A percentile compares a stretch with the other conserved stretches of the same genome.
Evolutionary conservation across 768 basidiomycete genomes (phyloP).

Genomic region (Tubosaeta sp.): DNA sequence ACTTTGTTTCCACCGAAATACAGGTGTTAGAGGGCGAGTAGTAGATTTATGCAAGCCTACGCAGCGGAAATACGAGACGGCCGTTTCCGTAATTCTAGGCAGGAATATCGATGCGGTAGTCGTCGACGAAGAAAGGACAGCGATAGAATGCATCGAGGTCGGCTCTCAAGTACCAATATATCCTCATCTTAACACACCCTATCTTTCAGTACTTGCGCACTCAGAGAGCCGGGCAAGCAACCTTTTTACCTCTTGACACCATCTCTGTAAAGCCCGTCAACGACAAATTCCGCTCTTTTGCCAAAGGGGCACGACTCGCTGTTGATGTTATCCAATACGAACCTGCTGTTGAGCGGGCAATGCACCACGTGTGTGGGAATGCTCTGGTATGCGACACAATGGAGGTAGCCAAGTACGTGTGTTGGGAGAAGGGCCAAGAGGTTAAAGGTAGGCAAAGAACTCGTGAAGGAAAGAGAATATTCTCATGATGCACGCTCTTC

Average conservation of each 20-base stretch:
- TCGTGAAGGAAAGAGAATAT: not conserved
- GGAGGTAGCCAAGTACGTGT: constrained; percentile 86
- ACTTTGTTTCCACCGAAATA: not conserved
- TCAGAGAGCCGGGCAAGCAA: constrained; percentile 92
- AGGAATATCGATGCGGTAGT: constrained; percentile 94
- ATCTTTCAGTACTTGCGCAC: constrained; percentile 82
- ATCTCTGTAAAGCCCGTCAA: constrained; percentile 92
- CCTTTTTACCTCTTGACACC: constrained; percentile 97
- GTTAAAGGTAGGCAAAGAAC: constrained; percentile 87
- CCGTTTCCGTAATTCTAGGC: constrained; percentile 88
- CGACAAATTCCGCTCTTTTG: constrained; percentile 91
- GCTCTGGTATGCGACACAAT: constrained; percentile 93
- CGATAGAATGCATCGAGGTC: constrained; percentile 96
- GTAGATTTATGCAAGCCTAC: constrained; percentile 95
- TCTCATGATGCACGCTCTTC: not conserved
- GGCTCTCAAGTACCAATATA: constrained; percentile 7
- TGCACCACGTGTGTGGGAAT: constrained; percentile 95
- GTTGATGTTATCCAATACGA: constrained; percentile 85
- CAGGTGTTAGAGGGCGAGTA: constrained; percentile 89
- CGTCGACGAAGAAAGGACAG: constrained; percentile 95
- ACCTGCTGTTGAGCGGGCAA: constrained; percentile 83
- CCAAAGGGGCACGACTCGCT: constrained; percentile 80
- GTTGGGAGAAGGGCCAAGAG: constrained; percentile 93
- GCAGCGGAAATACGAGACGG: constrained; percentile 85
- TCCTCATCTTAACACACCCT: not conserved